Evolutionary conservation across 1,139 yeast species (phyloP), one percentile per base, ranked within the genome.

Genomic region (Yamadazyma friedrichii): DNA sequence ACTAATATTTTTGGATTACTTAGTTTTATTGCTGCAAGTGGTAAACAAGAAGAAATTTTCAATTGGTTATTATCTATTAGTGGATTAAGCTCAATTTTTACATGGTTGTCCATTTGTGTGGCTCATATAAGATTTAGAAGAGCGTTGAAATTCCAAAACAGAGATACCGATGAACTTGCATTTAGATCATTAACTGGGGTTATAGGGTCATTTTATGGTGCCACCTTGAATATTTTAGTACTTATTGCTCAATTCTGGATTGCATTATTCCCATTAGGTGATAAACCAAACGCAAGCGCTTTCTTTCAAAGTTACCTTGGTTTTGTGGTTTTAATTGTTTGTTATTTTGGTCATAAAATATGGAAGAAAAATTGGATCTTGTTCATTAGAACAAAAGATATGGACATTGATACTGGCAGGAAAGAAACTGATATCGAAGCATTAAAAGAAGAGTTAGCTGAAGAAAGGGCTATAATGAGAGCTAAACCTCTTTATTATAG

Each of bases 151-250:
- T 50, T 45, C 2, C 66, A 65, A 43, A 64, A 64, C 3, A 59
- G 72, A 49, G 37, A 29, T 74, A 85, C 67, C 9, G 75, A 70
- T 46, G 85, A 80, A 53, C 57, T 80, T 39, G 66, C 82, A 2
- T 80, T 76, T 55, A 64, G 58, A 4, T 68, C 84, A 2, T 84
- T 78, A 55, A 63, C 75, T 10, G 84, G 85, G 38, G 55, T 74
- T n/a, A 58, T 62, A 48, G 84, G 84, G 15, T 76, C 84, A 1
- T 61, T 63, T 47, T 72, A 66, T 55, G 82, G 82, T 15, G 61
- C 72, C 1, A 47, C 67, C 15, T 59, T 80, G 49, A 68, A 74
- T 49, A 39, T 70, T 15, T 57, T 81, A 44, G 80, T 83, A 40
- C 62, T 80, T 31, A 63, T 74, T 36, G 82, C 82, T 9, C 80